Evolutionary conservation across 164 flowering plant genomes (phyloP), one percentile per base, ranked within the genome.

Genomic region (Protea cynaroides): DNA sequence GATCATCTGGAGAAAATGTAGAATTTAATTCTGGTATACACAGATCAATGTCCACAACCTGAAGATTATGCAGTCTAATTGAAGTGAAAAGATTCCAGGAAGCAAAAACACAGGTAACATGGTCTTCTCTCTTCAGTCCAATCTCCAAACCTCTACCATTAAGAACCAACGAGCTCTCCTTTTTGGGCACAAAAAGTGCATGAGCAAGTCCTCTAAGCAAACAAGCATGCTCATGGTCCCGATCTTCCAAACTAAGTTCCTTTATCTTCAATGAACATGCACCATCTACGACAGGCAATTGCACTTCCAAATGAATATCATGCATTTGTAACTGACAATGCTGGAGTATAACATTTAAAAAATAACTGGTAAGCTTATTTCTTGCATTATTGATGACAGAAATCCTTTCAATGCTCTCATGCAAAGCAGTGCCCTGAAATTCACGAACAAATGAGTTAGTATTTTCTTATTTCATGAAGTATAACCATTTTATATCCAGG

Each of bases 361-460:
- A 34, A 21, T 86, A 76, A 64, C 65, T 74, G 23, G n/a, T 71
- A 9, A 76, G 24, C 63, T 71, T 58, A 63, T 68, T 82, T 72
- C 72, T 78, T 66, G 79, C 71, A 29, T 66, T 52, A 40, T 72
- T 55, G 49, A 74, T 57, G 22, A 10, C 66, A n/a, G 76, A 62
- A 53, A 89, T 71, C 65, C 68, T 78, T 65, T 75, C 82, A 65
- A 94, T 57, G 25, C 70, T 52, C 36, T 72, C 80, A 78, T 88
- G 93, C 75, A 90, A 70, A 57, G 81, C 75, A 71, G 66, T 68
- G 37, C 96, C 97, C 95, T 88, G 87, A 60, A 74, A 68, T 66
- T 51, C 38, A 65, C 40, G n/a, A 25, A 67, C 47, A 25, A 51
- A 67, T 38, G 17, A 25, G 14, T 36, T 13, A 15, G 63, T 3